These are phyloP conservation scores for Cydonia oblonga DNA, from an alignment of 331 rosid species.

Conservation along the genomic window DNA sequence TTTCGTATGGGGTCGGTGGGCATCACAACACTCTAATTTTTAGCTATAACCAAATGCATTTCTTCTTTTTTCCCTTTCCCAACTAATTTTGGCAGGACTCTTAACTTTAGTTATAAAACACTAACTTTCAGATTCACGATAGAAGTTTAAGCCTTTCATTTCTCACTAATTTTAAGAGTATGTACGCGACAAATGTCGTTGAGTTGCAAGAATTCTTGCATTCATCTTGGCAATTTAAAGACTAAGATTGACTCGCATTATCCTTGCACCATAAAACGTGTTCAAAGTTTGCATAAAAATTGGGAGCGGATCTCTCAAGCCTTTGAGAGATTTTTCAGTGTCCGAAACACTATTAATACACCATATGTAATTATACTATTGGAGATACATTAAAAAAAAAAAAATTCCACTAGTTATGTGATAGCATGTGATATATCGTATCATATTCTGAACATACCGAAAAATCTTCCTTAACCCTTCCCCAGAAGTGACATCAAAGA, in stretches of 20 bases:
- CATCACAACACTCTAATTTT: too few species aligned
- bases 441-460: too few species aligned
- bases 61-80: background rate
- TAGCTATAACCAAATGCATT: background rate
- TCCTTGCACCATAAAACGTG: background rate
- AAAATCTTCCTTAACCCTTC: too few species aligned
- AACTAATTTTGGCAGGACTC: background rate
- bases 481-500: too few species aligned
- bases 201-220: background rate
- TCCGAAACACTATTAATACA: fast-evolving
- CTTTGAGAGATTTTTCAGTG: too few species aligned
- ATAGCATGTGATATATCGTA: too few species aligned
- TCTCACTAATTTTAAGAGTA: background rate
- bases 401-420: too few species aligned
- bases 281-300: background rate
- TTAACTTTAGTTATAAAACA: background rate
- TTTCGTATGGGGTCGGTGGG: too few species aligned
- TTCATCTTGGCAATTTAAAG: background rate
- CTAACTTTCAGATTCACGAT: background rate
- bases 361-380: too few species aligned
- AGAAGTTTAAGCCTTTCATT: background rate
- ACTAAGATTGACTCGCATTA: background rate
- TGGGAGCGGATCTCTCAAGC: background rate
- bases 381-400: too few species aligned
- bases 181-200: background rate